phyloP scores from a whole-genome alignment of 106 monocot species.

The Xerophyta viscosa region DNA sequence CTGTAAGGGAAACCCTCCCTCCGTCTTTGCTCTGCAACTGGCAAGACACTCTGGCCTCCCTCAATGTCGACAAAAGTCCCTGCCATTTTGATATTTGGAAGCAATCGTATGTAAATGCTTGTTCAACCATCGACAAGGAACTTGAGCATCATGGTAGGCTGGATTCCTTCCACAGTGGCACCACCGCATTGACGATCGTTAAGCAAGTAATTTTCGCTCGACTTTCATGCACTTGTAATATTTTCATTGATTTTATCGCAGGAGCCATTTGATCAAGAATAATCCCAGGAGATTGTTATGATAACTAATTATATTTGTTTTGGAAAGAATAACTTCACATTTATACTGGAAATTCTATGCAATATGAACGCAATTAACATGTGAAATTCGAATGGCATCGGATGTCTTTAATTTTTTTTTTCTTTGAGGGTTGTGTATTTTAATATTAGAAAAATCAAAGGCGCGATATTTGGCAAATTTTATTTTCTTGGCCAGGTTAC shows the following conservation, averaged over 20 bases:
- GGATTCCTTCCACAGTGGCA: conserved; percentile 75
- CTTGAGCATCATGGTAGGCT: conserved; percentile 35
- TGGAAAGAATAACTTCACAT: too few species aligned
- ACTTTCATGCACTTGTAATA: not conserved
- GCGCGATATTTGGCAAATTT: too few species aligned
- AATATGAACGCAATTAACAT: too few species aligned
- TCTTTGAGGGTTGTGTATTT: too few species aligned
- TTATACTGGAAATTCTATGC: too few species aligned
- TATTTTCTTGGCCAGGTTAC: too few species aligned
- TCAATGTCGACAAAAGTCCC: conserved; percentile 19
- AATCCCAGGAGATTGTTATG: too few species aligned
- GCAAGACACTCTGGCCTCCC: conserved; percentile 53
- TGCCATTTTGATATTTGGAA: conserved; percentile 63
- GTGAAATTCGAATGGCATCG: too few species aligned
- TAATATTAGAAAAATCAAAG: too few species aligned
- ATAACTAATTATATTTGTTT: too few species aligned
- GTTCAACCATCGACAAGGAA: conserved; percentile 59
- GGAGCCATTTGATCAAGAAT: too few species aligned
- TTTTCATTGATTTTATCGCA: not conserved
- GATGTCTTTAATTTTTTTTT: too few species aligned
- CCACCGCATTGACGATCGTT: conserved; percentile 72
- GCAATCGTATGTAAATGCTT: conserved; percentile 52
- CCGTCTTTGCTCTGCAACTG: conserved; percentile 61
- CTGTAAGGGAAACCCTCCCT: conserved; percentile 57
- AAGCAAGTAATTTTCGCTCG: conserved; percentile 44